Conservation (phyloP, 768 basidiomycete genomes). For the Kondoa malvinella region DNA sequence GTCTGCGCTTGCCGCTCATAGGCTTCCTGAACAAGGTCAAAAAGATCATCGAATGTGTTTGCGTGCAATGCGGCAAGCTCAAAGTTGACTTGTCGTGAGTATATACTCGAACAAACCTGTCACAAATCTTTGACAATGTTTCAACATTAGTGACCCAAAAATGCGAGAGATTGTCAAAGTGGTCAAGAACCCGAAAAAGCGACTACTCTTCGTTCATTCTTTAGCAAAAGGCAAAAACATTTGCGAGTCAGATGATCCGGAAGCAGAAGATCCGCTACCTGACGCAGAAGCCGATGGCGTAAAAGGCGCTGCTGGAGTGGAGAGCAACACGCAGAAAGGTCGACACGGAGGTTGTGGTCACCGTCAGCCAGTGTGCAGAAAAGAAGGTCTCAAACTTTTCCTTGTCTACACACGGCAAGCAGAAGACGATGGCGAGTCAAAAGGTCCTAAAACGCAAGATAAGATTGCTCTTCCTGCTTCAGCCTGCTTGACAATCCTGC, state of each 20-base stretch:
- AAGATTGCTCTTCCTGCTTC: slow-evolving; percentile 46
- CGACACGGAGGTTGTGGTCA: slow-evolving; percentile 98
- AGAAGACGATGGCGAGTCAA: slow-evolving; percentile 37
- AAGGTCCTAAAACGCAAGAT: slow-evolving; percentile 28
- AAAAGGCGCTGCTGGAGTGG: not conserved
- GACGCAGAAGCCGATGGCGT: slow-evolving; percentile 38
- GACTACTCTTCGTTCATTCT: slow-evolving; percentile 23
- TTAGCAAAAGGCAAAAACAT: slow-evolving; percentile 46
- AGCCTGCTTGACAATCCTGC: slow-evolving; percentile 84
- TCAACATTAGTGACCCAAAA: slow-evolving; percentile 16
- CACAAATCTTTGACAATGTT: not conserved
- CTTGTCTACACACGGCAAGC: slow-evolving; percentile 87
- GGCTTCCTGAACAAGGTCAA: slow-evolving; percentile 96
- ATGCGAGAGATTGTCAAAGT: slow-evolving; percentile 24
- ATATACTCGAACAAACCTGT: not conserved
- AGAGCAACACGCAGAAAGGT: slow-evolving; percentile 39
- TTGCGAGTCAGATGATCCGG: slow-evolving; percentile 80
- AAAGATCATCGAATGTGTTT: slow-evolving; percentile 97
- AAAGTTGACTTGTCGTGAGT: slow-evolving; percentile 50
- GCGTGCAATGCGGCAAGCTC: slow-evolving; percentile 93
- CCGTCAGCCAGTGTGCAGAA: slow-evolving; percentile 68
- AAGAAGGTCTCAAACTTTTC: slow-evolving; percentile 88
- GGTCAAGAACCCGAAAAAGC: slow-evolving; percentile 27
- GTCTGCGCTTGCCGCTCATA: slow-evolving; percentile 32
- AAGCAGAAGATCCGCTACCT: slow-evolving; percentile 43